Evolutionary conservation across 1,284 basidiomycete species (phyloP).

Genomic region (Malassezia slooffiae): DNA sequence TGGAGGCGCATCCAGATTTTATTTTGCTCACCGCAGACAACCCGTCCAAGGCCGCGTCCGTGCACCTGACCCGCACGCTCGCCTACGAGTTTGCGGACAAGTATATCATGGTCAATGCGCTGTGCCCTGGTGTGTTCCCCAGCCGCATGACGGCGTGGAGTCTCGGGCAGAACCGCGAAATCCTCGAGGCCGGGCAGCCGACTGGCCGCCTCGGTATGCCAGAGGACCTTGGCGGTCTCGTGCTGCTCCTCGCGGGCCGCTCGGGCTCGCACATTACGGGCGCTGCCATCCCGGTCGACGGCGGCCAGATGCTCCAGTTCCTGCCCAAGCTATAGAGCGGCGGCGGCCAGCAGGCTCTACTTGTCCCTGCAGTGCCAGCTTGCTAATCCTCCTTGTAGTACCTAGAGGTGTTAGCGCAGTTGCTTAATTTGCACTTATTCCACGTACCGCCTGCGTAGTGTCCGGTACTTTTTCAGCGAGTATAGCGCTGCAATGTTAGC

Average conservation of each 20-base stretch:
- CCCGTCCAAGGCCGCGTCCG: constrained; percentile 62
- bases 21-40: too few species aligned
- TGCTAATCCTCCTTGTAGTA: not conserved
- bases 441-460: constrained; percentile 30
- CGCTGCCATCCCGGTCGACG: constrained; percentile 58
- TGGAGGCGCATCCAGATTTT: constrained; percentile 21
- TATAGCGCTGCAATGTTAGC: constrained; percentile 22
- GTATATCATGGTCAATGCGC: constrained; percentile 60
- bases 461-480: constrained; percentile 42
- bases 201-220: constrained; percentile 56
- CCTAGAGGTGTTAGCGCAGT: too few species aligned
- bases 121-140: constrained; percentile 66
- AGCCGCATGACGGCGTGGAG: constrained; percentile 76
- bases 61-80: constrained; percentile 66
- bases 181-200: constrained; percentile 36
- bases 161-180: constrained; percentile 51
- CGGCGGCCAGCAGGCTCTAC: too few species aligned
- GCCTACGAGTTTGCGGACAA: constrained; percentile 59
- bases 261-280: constrained; percentile 65
- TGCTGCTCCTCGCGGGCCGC: constrained; percentile 61
- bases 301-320: constrained; percentile 51
- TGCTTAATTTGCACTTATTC: not conserved
- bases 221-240: constrained; percentile 64
- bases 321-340: constrained; percentile 12
- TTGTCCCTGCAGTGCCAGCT: too few species aligned